Evolutionary conservation across 768 basidiomycete genomes (phyloP), one percentile per base, ranked within the genome.

Genomic region (Calocybe cyanea): DNA sequence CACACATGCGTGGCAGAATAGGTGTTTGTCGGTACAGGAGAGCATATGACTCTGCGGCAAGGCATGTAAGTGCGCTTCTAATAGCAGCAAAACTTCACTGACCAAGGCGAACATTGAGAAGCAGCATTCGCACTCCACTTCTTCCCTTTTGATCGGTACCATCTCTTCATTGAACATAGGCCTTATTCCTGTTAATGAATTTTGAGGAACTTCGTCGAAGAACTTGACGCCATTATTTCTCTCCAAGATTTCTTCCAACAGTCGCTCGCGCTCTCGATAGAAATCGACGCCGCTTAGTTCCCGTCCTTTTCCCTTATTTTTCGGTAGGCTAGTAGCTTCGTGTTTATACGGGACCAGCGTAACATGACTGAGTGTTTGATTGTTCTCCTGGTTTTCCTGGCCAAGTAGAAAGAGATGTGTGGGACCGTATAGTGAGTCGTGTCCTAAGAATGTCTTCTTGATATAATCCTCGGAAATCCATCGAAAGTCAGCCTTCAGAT

Each of bases 1-100:
- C 62, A 85, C 76, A 62, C 87, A 90, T 1, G 70, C 64, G 30
- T 61, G 65, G 59, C 87, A 90, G 64, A 89, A 90, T 4, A 87
- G 70, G 61, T 90, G 87, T 0, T 80, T 80, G 14, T 87, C 85
- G 0, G 81, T 75, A 52, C 88, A 90, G 55, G 87, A 85, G 4
- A 84, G 69, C 80, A 87, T 83, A 44, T 81, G 76, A 34, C 76
- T 73, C 85, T 89, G 39, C 15, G 11, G 11, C 25, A 28, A 11
- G n/a, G n/a, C n/a, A 38, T 36, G 18, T 30, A 17, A 35, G 38
- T 41, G 17, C 10, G 35, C 21, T 39, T 41, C 20, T n/a, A 39
- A 4, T 15, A n/a, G 14, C 25, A n/a, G 10, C 37, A 4, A 24
- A 42, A 18, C 33, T 17, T 5, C 34, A 50, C 59, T 46, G 34